phyloP scores from a whole-genome alignment of 23 red algal genomes.

The Gracilariopsis chorda region DNA sequence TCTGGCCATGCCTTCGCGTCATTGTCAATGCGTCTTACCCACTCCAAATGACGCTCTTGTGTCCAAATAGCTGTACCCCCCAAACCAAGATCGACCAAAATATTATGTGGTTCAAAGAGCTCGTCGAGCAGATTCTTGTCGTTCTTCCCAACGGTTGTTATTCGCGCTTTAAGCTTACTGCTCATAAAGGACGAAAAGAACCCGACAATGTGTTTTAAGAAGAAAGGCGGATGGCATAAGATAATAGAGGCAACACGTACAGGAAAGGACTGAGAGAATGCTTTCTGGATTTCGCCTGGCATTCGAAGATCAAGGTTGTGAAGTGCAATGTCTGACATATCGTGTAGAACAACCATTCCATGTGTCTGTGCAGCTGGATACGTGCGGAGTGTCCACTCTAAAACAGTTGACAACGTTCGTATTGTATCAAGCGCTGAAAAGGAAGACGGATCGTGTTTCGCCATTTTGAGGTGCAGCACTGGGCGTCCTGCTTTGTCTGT shows the following conservation, averaged over 20 bases:
- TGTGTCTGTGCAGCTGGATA: constrained; percentile 43
- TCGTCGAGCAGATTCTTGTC: constrained; percentile 15
- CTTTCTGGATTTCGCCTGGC: neutral
- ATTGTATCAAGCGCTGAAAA: constrained; percentile 30
- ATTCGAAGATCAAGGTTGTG: constrained; percentile 31
- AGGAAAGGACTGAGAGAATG: constrained; percentile 24
- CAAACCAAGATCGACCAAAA: constrained; percentile 6
- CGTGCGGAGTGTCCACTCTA: constrained; percentile 13
- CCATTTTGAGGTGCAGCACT: constrained; percentile 9
- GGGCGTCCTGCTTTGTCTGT: neutral
- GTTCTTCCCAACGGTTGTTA: neutral
- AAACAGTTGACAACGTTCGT: neutral
- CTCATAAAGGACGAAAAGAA: constrained; percentile 11
- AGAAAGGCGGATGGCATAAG: neutral
- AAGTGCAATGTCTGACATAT: neutral
- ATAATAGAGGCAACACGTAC: constrained; percentile 37
- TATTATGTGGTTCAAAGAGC: neutral
- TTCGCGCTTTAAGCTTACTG: constrained; percentile 10
- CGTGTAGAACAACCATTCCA: constrained; percentile 31
- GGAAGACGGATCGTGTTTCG: neutral
- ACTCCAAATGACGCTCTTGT: neutral
- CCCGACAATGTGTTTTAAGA: constrained; percentile 1
- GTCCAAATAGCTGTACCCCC: constrained; percentile 31
- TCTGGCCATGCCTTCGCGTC: neutral
- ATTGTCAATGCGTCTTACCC: neutral